phyloP scores from a whole-genome alignment of 164 flowering plant species.

The Magnolia changhungtana region DNA sequence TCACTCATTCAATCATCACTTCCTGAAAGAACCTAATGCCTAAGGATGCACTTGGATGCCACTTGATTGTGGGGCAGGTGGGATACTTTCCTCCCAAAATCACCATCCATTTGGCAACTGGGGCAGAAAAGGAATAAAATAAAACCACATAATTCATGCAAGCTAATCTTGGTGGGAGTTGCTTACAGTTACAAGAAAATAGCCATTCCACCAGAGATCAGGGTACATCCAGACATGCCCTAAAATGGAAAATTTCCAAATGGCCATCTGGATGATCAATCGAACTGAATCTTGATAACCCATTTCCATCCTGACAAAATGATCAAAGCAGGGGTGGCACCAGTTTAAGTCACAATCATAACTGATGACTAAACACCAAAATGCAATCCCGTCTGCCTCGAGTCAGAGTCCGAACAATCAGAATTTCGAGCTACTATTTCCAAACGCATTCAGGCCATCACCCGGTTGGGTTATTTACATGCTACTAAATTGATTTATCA shows the following conservation, averaged over 20 bases:
- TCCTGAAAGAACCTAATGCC: neutral
- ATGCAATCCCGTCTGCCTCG: too few species aligned
- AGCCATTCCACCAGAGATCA: too few species aligned
- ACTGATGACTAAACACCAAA: too few species aligned
- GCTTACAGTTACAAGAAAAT: too few species aligned
- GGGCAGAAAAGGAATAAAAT: neutral
- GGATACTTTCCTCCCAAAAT: neutral
- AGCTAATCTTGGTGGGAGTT: neutral
- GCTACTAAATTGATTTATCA: too few species aligned
- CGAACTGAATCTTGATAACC: neutral
- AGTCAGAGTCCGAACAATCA: too few species aligned
- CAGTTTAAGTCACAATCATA: neutral
- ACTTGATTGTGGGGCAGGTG: neutral
- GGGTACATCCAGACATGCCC: too few species aligned
- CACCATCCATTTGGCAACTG: neutral
- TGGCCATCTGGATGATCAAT: neutral
- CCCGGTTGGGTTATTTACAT: too few species aligned
- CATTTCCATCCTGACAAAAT: neutral
- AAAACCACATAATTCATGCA: neutral
- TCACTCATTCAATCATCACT: neutral
- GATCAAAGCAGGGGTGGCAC: neutral
- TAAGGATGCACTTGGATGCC: neutral
- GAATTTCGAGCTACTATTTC: too few species aligned
- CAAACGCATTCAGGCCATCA: too few species aligned
- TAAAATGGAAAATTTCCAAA: neutral